These are phyloP conservation scores for Podila verticillata DNA, from an alignment of 192 early-diverging fungal species.

Conservation along the genomic window DNA sequence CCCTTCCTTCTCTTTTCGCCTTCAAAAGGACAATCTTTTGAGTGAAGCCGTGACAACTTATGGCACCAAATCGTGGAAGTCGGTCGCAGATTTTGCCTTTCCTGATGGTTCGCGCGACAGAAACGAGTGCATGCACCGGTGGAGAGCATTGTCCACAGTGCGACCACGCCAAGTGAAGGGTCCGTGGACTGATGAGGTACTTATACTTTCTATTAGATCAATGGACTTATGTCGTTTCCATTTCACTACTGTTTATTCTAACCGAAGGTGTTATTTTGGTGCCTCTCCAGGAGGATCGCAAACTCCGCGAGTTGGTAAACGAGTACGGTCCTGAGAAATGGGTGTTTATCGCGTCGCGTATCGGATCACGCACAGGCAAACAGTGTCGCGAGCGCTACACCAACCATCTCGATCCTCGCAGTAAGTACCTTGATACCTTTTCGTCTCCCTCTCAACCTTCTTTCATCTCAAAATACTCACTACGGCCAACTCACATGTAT, in stretches of 20 bases:
- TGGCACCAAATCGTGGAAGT: constrained; percentile 40
- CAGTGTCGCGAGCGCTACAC: constrained; percentile 46
- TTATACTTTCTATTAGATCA: no score
- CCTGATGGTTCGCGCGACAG: constrained; percentile 36
- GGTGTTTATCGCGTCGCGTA: constrained; percentile 50
- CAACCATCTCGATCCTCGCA: constrained; percentile 47
- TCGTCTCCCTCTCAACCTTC: not conserved
- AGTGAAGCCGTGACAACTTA: constrained; percentile 27
- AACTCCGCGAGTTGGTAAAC: constrained; percentile 32
- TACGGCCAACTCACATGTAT: not conserved
- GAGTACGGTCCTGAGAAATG: constrained; percentile 51
- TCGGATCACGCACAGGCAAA: constrained; percentile 45
- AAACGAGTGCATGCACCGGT: constrained; percentile 41
- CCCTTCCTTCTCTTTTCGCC: not conserved
- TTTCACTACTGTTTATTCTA: no score
- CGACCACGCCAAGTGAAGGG: constrained; percentile 44
- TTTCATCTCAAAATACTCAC: not conserved
- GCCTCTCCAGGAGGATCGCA: constrained; percentile 35
- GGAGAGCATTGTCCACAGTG: constrained; percentile 23
- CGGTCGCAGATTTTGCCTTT: constrained; percentile 34
- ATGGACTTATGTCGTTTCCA: no score
- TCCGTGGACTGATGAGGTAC: constrained; percentile 48
- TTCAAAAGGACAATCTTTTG: constrained; percentile 26
- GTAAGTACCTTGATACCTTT: constrained; percentile 3
- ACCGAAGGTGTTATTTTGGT: no score